These are phyloP conservation scores for Choanephora cucurbitarum DNA, from an alignment of 371 early-diverging fungal genomes.

Conservation along the genomic window DNA sequence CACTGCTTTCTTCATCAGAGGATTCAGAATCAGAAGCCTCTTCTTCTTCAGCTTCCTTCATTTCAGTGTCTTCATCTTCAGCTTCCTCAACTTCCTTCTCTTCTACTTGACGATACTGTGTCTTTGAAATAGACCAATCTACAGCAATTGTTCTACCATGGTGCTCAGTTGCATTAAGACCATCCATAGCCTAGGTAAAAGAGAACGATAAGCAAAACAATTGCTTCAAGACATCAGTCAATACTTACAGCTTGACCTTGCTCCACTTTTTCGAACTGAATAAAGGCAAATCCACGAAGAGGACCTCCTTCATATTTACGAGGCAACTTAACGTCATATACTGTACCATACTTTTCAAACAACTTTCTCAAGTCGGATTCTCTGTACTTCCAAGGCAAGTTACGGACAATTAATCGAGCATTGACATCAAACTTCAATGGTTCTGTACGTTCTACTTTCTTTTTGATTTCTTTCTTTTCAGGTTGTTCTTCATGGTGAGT, in stretches of 20 bases:
- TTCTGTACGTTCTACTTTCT: conserved; percentile 8
- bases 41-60: conserved; percentile 37
- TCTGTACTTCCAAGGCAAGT: conserved; percentile 81
- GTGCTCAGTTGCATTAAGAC: conserved; percentile 72
- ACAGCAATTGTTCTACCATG: conserved; percentile 79
- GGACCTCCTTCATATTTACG: conserved; percentile 75
- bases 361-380: conserved; percentile 61
- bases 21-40: conserved; percentile 32
- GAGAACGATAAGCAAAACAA: not conserved
- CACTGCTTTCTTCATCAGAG: conserved; percentile 35
- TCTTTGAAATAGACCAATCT: conserved; percentile 84
- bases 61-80: conserved; percentile 29
- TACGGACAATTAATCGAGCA: conserved; percentile 88
- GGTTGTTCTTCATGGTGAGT: conserved; percentile 9
- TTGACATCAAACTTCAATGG: conserved; percentile 30
- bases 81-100: conserved; percentile 36
- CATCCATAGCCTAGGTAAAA: conserved; percentile 67
- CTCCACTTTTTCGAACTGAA: conserved; percentile 70
- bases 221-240: not conserved
- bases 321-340: conserved; percentile 72
- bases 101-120: conserved; percentile 63
- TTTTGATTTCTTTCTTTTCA: conserved; percentile 26
- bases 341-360: conserved; percentile 64
- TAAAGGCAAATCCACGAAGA: conserved; percentile 86
- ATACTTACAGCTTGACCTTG: conserved; percentile 62